These are phyloP conservation scores for Dendrobium nobile DNA, from an alignment of 106 monocot genomes.

Conservation along the genomic window DNA sequence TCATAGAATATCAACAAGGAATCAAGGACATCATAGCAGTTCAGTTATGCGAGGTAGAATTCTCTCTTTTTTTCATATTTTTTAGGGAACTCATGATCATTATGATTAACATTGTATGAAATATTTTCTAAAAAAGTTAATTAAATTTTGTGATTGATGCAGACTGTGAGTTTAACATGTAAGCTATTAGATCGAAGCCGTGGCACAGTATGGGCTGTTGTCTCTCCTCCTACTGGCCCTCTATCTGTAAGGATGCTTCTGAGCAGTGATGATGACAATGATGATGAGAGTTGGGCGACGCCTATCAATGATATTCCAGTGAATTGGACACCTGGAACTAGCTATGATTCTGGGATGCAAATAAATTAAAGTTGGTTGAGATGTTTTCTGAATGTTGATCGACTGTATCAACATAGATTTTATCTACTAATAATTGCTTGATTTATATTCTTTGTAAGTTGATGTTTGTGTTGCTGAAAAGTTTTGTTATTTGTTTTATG, in stretches of 20 bases:
- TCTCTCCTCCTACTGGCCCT: conserved; percentile 49
- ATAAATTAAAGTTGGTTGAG: conserved; percentile 20
- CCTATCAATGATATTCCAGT: conserved; percentile 39
- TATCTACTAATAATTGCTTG: neutral
- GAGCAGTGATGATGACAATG: conserved; percentile 35
- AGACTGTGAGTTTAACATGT: conserved; percentile 59
- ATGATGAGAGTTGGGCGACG: conserved; percentile 49
- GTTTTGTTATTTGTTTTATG: conserved; percentile 1
- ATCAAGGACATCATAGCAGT: conserved; percentile 55
- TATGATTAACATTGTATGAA: neutral
- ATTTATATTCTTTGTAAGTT: neutral
- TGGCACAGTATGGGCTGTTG: conserved; percentile 53
- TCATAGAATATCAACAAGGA: conserved; percentile 58
- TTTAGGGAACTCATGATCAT: neutral
- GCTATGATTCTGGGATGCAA: conserved; percentile 61
- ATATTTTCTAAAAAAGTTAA: too few relatives aligned
- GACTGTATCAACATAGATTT: neutral
- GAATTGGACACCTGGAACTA: conserved; percentile 42
- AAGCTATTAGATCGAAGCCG: conserved; percentile 51
- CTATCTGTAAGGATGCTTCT: conserved; percentile 58
- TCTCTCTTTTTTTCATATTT: neutral
- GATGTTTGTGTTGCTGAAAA: neutral
- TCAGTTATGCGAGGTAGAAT: conserved; percentile 57
- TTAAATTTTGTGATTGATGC: conserved; percentile 11
- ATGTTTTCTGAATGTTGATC: neutral